Base-by-base conservation (phyloP, 306 rosid species). In the Lathyrus sativus region DNA sequence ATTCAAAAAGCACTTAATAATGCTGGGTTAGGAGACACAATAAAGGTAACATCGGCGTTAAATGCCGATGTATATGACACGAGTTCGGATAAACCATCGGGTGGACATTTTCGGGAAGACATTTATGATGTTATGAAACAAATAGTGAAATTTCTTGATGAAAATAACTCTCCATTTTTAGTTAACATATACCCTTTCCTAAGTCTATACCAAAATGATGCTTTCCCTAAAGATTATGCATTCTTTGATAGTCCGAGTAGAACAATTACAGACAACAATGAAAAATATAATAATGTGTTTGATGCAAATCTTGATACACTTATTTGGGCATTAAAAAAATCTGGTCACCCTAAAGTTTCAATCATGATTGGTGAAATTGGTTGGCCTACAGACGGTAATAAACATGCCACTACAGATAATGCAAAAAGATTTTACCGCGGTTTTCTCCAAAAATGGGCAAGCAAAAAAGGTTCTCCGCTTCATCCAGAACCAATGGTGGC, bases 101-200 rank as follows among this genome's bases (percentile, higher is more conserved):
- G 73, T 3, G 96, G 91, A 26, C 7, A 24, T 0, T 92, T 92
- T 18, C 91, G 96, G 2, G 2, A 35, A 0, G 88, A 88, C 42
- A 71, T 82, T 17, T 28, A 4, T 5, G 69, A 66, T 31, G 15
- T 19, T 0, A 80, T 92, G 82, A 54, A 51, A 33, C 58, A 85
- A 41, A 85, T 89, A 13, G 78, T 80, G 7, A 14, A 59, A 0
- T 76, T 86, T 68, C 85, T 90, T 5, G 28, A 74, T 12, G 79
- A 85, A 6, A 67, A 70, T 3, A 81, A 83, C 0, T 65, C 93
- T 0, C 88, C 96, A 0, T 90, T 90, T 75, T 9, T 80, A 7
- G 92, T 90, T 2, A 92, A 92, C 87, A 88, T 90, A 49, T 92
- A 92, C 65, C 96, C 98, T 10, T 92, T 78, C 66, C 85, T 92